Base-by-base conservation (phyloP, 176 grass and related monocot genomes). In the Oryza punctata region DNA sequence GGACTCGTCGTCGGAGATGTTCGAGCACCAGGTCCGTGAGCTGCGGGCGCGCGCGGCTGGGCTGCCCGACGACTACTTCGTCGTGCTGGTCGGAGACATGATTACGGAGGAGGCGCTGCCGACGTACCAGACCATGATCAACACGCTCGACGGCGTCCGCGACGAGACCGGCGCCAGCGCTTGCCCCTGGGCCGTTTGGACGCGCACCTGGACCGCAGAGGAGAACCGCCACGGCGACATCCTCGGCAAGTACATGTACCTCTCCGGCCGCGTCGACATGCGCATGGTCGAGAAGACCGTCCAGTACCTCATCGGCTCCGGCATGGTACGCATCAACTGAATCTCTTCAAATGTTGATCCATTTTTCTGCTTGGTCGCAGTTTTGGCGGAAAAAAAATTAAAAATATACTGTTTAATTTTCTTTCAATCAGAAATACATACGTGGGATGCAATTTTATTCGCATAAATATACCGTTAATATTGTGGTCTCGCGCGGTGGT, bases 101-200 rank as follows among this genome's bases (percentile, higher is more conserved):
- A 46, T 98, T 26, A 98, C 96, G 25, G 96, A 98, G 87, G 96
- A 98, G 93, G 96, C 93, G 71, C 74, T 96, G 25, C 96, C 96
- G 23, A 98, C 93, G 67, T 98, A 98, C 84, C 96, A 98, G 86
- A 98, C 93, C 72, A 98, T 98, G 96, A 95, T 98, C 83, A 98
- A 95, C 91, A 98, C 93, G 10, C 82, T 98, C 6, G 93, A 98
- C 75, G 96, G 91, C 32, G 91, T 98, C 15, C 89, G 85, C 40
- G 93, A 98, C n/a, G 96, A 98, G 85, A 98, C 96, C 8, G 96
- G 96, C 41, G 93, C 96, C 68, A 98, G 96, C 83, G 71, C 67
- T 0, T 87, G 78, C 87, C 96, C 93, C 10, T 98, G 96, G 96
- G 96, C 96, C 0, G 74, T 98, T 35, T 98, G 93, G 96, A 98